phyloP scores from a whole-genome alignment of 352 stramenopile species.

The Globisporangium iwayamae region DNA sequence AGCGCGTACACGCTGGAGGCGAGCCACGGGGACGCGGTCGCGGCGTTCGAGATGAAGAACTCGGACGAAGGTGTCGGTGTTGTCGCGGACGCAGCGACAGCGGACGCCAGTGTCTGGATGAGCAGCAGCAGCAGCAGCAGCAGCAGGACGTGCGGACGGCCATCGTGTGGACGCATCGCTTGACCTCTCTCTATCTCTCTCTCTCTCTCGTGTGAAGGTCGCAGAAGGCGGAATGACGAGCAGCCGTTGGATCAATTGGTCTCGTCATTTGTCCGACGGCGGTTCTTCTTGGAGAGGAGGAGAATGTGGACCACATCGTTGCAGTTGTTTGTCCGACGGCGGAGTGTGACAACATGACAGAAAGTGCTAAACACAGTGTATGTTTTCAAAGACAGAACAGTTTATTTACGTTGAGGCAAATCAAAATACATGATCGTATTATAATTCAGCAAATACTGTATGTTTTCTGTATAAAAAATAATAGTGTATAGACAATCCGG shows the following conservation, averaged over 20 bases:
- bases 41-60: neutral
- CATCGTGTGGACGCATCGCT: neutral
- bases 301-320: neutral
- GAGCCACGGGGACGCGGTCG: conserved; percentile 6
- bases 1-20: conserved; percentile 7
- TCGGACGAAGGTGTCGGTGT: neutral
- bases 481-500: neutral
- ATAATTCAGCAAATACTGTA: neutral
- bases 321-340: neutral
- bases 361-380: neutral
- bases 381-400: too few species aligned
- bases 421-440: neutral
- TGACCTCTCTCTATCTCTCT: neutral
- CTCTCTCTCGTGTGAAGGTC: too few species aligned
- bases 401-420: neutral
- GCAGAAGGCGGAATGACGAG: neutral
- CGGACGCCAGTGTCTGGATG: neutral
- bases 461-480: too few species aligned
- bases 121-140: neutral
- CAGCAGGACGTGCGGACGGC: neutral
- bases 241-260: neutral
- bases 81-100: neutral
- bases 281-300: too few species aligned
- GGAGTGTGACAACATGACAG: neutral
- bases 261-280: neutral